Conservation (phyloP, 1,284 basidiomycete genomes). For the Xanthoconium separans region DNA sequence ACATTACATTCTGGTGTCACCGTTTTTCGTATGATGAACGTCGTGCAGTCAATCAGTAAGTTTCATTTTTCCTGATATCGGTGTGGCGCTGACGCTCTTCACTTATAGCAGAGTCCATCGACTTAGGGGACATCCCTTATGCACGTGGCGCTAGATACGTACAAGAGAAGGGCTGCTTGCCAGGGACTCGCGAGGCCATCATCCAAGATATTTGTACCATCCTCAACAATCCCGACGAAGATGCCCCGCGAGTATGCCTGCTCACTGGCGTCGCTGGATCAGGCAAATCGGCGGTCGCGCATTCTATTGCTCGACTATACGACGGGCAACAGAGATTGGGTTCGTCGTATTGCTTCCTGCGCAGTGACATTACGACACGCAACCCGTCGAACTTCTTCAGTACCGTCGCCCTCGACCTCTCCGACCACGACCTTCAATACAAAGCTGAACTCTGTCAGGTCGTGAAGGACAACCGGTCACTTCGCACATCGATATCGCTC, state of each 20-base stretch:
- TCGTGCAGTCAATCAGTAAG: slow-evolving; percentile 10
- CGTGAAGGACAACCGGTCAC: slow-evolving; percentile 20
- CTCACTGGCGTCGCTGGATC: slow-evolving; percentile 24
- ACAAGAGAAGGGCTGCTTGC: slow-evolving; percentile 19
- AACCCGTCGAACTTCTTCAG: slow-evolving; percentile 26
- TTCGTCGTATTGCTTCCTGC: slow-evolving; percentile 22
- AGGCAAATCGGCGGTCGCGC: slow-evolving; percentile 22
- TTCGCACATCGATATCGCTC: slow-evolving; percentile 16
- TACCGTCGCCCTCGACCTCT: slow-evolving; percentile 21
- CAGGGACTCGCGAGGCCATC: slow-evolving; percentile 19
- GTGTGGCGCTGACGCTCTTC: not conserved
- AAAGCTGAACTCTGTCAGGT: slow-evolving; percentile 9
- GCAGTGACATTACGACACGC: slow-evolving; percentile 15
- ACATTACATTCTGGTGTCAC: slow-evolving; percentile 12
- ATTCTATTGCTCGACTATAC: slow-evolving; percentile 23
- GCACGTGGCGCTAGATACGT: slow-evolving; percentile 20
- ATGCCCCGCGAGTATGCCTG: slow-evolving; percentile 15
- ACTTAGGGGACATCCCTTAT: slow-evolving; percentile 21
- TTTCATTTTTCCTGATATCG: not conserved
- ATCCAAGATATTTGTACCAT: slow-evolving; percentile 17
- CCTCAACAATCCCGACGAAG: slow-evolving; percentile 10
- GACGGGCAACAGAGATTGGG: slow-evolving; percentile 19
- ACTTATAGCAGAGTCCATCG: slow-evolving; percentile 10
- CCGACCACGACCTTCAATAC: slow-evolving; percentile 21
- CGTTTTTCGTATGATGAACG: slow-evolving; percentile 23